phyloP scores from a whole-genome alignment of 805 yeast genomes.

The Candida verbasci region DNA sequence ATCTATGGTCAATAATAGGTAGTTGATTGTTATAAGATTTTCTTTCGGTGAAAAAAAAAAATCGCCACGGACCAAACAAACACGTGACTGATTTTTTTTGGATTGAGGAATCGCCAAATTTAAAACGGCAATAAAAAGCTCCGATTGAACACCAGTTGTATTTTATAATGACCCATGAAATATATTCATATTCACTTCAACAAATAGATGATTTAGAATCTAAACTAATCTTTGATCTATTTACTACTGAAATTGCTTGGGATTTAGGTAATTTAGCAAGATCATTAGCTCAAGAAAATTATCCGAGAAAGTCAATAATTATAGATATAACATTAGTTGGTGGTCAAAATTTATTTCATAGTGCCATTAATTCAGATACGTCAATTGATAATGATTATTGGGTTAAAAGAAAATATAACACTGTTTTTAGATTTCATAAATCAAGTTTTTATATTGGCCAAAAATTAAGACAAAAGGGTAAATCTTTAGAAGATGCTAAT shows the following conservation, averaged over 20 bases:
- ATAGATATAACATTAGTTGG: constrained; percentile 44
- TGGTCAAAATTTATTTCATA: constrained; percentile 47
- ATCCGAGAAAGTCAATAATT: constrained; percentile 31
- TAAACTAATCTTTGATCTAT: constrained; percentile 16
- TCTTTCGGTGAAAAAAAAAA: constrained; percentile 2
- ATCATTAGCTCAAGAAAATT: constrained; percentile 23
- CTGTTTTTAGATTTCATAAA: constrained; percentile 44
- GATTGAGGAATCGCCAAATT: too few relatives aligned
- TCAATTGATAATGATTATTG: constrained; percentile 50
- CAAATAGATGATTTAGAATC: constrained; percentile 20
- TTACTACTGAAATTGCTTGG: constrained; percentile 40
- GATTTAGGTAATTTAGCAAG: constrained; percentile 41
- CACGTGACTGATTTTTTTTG: too few relatives aligned
- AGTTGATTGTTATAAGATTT: too few relatives aligned
- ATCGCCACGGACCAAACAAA: too few relatives aligned
- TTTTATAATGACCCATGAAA: constrained; percentile 8
- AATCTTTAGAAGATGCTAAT: constrained; percentile 33
- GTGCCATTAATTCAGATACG: constrained; percentile 33
- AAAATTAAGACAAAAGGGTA: constrained; percentile 31
- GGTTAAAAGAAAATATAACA: constrained; percentile 46
- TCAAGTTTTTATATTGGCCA: constrained; percentile 47
- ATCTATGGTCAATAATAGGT: too few relatives aligned
- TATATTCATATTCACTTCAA: constrained; percentile 13
- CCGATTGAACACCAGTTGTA: too few relatives aligned
- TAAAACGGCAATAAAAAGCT: too few relatives aligned